Evolutionary conservation across 106 monocot species (phyloP), one percentile per base, ranked within the genome.

Genomic region (Allium fistulosum): DNA sequence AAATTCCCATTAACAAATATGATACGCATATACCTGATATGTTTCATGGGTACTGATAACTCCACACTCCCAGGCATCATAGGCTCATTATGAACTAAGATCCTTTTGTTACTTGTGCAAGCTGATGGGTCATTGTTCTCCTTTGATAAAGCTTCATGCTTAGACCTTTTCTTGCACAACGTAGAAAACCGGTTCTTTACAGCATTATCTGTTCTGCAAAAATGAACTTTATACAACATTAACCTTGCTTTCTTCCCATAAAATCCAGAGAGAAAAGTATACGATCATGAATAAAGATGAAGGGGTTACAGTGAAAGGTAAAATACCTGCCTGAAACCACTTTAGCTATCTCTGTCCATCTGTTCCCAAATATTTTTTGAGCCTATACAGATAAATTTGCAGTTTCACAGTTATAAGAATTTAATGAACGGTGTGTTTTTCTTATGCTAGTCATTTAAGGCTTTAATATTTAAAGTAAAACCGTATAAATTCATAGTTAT

Each of bases 281-380:
- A 8, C 17, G 49, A 0, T 65, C 49, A 5, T 50, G 48, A 17
- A 45, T 49, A 17, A 8, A 48, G 63, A 8, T 9, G 10, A n/a
- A 49, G 26, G 0, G 64, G 48, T 14, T 48, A 37, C 28, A 56
- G 53, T 51, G 3, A 26, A 11, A 57, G 61, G 10, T 59, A 26
- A 12, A 58, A 17, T 84, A 97, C 96, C 96, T 97, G 51, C 96
- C 92, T 3, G 89, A 79, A 12, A 97, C 92, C 59, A 97, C 84
- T 63, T 97, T 97, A 58, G 96, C 85, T 64, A 97, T 97, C 59
- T 97, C 92, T 57, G 92, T 97, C 96, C 96, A 97, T 80, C 82
- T 80, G 68, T 97, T 97, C 14, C 96, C 96, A 68, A 84, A 89
- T 63, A 92, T 73, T 77, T 87, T 97, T 65, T 97, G 96, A 66